phyloP scores from a whole-genome alignment of 2,329 filamentous ascomycete genomes.

The Claviceps quebecensis region DNA sequence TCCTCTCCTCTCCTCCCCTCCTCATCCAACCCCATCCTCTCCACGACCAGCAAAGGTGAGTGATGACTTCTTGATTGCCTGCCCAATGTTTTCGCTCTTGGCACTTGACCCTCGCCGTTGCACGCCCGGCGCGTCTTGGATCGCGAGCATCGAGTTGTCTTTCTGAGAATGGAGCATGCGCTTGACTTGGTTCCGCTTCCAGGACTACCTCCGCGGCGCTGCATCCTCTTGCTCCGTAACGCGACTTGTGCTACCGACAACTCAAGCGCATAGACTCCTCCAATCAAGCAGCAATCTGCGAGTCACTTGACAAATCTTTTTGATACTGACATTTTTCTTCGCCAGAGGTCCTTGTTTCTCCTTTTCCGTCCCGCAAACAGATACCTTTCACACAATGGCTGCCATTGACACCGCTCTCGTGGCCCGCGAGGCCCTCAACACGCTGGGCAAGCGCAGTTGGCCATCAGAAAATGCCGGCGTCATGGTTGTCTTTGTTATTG shows the following conservation, averaged over 20 bases:
- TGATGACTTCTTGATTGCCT: not conserved
- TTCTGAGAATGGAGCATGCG: too few relatives aligned
- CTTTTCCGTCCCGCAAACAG: not conserved
- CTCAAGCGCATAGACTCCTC: not conserved
- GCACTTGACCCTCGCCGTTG: too few relatives aligned
- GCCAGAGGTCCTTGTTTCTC: not conserved
- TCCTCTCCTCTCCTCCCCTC: not conserved
- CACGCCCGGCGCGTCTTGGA: too few relatives aligned
- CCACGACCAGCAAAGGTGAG: conserved; percentile 8
- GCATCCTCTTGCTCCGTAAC: not conserved
- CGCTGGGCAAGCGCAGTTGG: conserved; percentile 30
- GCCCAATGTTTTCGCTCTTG: too few relatives aligned
- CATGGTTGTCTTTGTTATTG: conserved; percentile 29
- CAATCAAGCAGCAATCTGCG: not conserved
- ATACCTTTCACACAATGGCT: conserved; percentile 20
- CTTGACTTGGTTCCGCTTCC: too few relatives aligned
- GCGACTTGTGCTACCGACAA: not conserved
- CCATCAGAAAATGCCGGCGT: conserved; percentile 24
- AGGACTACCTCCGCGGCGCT: not conserved
- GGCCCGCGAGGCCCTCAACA: conserved; percentile 18
- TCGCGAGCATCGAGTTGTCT: too few relatives aligned
- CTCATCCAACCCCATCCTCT: conserved; percentile 9
- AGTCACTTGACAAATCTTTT: too few relatives aligned
- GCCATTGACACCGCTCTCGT: conserved; percentile 22
- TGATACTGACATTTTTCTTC: not conserved